Conservation (phyloP, 1,284 basidiomycete genomes). For the Ceratobasidium sp. region DNA sequence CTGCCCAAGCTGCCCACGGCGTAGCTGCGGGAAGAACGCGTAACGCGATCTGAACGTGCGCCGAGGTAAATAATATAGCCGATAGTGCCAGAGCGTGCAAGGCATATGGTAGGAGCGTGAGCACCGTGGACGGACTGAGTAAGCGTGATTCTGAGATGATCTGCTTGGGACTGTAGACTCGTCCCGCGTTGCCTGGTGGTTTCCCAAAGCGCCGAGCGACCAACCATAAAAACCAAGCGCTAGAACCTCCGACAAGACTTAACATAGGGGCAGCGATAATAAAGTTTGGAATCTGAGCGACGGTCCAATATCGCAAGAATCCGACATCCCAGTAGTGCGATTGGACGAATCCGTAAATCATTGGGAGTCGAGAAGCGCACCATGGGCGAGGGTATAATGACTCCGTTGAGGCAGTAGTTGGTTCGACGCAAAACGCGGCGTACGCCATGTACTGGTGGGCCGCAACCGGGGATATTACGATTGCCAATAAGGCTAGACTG, state of each 20-base stretch:
- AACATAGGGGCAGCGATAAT: conserved; percentile 79
- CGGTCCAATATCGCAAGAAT: conserved; percentile 88
- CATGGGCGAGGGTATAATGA: conserved; percentile 62
- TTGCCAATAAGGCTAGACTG: conserved; percentile 60
- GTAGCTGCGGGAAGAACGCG: conserved; percentile 79
- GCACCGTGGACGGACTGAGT: background rate
- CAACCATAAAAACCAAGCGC: background rate
- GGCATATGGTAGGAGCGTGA: conserved; percentile 68
- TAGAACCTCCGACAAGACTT: conserved; percentile 60
- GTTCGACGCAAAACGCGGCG: conserved; percentile 69
- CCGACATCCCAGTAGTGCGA: conserved; percentile 90
- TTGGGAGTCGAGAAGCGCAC: conserved; percentile 74
- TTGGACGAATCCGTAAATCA: conserved; percentile 89
- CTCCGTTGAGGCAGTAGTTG: background rate
- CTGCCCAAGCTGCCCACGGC: conserved; percentile 89
- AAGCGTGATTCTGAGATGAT: no score
- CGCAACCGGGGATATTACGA: conserved; percentile 75
- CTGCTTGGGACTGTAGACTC: no score
- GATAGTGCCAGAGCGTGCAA: conserved; percentile 75
- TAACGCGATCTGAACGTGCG: conserved; percentile 92
- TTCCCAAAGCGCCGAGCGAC: no score
- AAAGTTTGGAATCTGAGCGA: conserved; percentile 89
- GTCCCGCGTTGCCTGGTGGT: no score
- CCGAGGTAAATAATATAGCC: conserved; percentile 77
- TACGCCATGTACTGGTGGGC: conserved; percentile 79